These are phyloP conservation scores for Trichophyton simii DNA, from an alignment of 2,329 filamentous ascomycete genomes.

Conservation along the genomic window DNA sequence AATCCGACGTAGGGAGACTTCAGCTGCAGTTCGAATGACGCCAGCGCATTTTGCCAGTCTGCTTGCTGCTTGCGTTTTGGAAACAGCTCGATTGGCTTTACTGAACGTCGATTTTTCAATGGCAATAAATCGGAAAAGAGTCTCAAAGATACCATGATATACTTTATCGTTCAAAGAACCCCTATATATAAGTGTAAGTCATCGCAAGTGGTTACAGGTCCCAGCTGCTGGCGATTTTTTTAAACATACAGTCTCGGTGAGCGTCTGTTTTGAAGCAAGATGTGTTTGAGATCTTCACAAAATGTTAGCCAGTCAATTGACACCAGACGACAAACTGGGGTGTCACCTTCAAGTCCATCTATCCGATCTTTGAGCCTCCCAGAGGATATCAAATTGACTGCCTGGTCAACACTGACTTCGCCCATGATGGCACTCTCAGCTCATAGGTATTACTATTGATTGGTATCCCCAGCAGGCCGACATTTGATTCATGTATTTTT, in stretches of 20 bases:
- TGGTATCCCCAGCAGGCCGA: background rate
- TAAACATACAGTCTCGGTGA: constrained; percentile 25
- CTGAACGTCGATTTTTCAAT: constrained; percentile 55
- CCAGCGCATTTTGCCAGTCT: constrained; percentile 58
- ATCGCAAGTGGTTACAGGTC: background rate
- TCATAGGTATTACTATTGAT: background rate
- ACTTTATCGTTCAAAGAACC: constrained; percentile 55
- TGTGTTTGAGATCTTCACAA: constrained; percentile 40
- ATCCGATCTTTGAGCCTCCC: constrained; percentile 36
- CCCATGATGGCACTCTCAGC: constrained; percentile 22
- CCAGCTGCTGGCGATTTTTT: constrained; percentile 8
- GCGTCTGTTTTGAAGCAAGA: constrained; percentile 42
- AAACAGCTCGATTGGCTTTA: constrained; percentile 41
- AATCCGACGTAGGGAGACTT: constrained; percentile 54
- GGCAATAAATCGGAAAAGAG: constrained; percentile 60
- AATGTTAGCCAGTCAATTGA: background rate
- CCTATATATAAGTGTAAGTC: constrained; percentile 16
- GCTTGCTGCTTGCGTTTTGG: constrained; percentile 38
- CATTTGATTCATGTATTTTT: background rate
- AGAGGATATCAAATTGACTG: constrained; percentile 32
- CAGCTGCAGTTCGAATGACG: constrained; percentile 58
- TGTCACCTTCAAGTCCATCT: constrained; percentile 38
- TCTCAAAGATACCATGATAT: constrained; percentile 72
- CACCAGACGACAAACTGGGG: background rate
- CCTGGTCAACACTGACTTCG: constrained; percentile 31